A percentile compares a stretch with the other conserved stretches of the same genome.
phyloP scores from a whole-genome alignment of 306 rosid species.

The Sicyos edulis region DNA sequence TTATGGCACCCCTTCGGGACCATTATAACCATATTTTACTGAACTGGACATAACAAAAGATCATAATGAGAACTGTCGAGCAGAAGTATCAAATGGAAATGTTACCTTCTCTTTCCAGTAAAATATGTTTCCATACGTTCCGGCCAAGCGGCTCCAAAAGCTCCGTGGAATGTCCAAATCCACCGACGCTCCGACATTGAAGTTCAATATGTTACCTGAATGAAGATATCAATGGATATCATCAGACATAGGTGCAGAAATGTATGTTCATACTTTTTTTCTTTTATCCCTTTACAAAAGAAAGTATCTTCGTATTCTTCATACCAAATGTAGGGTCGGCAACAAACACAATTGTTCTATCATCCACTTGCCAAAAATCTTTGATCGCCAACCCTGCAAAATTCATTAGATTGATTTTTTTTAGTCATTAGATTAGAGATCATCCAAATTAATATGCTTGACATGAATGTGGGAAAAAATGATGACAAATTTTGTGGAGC shows the following conservation, averaged over 20 bases:
- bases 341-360: constrained; percentile 88
- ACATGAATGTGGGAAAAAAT: not conserved
- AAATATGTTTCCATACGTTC: constrained; percentile 88
- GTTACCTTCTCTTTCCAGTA: constrained; percentile 91
- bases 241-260: constrained; percentile 14
- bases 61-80: not conserved
- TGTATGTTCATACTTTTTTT: not conserved
- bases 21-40: not conserved
- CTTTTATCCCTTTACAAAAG: no score
- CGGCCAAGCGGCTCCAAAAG: constrained; percentile 96
- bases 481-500: not conserved
- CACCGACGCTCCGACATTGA: constrained; percentile 80
- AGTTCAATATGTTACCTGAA: constrained; percentile 83
- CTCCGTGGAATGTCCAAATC: constrained; percentile 89
- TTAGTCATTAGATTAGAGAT: not conserved
- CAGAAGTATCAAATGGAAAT: constrained; percentile 5
- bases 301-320: not conserved
- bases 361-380: constrained; percentile 97
- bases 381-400: constrained; percentile 78
- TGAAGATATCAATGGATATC: constrained; percentile 21
- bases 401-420: constrained; percentile 4
- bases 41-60: not conserved
- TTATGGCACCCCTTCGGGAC: no score
- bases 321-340: constrained; percentile 99
- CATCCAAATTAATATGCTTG: not conserved